Percentiles rank a stretch among this genome's conserved stretches.
phyloP scores from a whole-genome alignment of 352 stramenopile genomes.

The Pythium monospermum region DNA sequence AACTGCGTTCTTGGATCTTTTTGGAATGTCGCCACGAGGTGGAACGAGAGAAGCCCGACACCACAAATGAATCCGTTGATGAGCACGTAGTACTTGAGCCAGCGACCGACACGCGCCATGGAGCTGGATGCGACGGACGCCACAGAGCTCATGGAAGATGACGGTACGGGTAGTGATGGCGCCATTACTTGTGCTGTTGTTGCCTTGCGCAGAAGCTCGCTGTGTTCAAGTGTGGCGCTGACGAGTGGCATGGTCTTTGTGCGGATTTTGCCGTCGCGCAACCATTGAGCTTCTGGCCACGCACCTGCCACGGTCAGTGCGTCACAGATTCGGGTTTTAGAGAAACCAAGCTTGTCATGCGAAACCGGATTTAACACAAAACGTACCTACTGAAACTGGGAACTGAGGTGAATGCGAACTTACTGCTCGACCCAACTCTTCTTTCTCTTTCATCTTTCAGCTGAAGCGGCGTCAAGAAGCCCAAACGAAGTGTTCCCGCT shows the following conservation, averaged over 20 bases:
- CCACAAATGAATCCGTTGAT: slow-evolving; percentile 82
- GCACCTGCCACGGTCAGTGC: slow-evolving; percentile 4
- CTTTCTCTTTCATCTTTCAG: not conserved
- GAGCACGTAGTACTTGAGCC: slow-evolving; percentile 73
- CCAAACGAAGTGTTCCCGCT: not conserved
- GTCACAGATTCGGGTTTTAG: slow-evolving; percentile 18
- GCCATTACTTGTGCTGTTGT: not conserved
- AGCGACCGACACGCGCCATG: slow-evolving; percentile 29
- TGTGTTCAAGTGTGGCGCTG: not conserved
- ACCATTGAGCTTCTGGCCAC: not conserved
- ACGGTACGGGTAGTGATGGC: not conserved
- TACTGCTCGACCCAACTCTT: not conserved
- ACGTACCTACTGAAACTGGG: not conserved
- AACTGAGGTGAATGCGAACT: too few species aligned
- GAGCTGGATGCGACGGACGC: too few species aligned
- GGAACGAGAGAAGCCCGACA: slow-evolving; percentile 33
- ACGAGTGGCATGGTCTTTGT: not conserved
- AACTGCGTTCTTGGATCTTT: not conserved
- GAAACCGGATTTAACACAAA: not conserved
- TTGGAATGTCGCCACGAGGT: slow-evolving; percentile 12
- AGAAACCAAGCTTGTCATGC: not conserved
- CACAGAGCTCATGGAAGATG: too few species aligned
- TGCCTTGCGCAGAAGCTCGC: not conserved
- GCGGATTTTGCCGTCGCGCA: too few species aligned
- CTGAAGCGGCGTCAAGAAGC: not conserved